Base-by-base conservation (phyloP, 768 basidiomycete genomes). In the Rubroboletus pulcherrimus region DNA sequence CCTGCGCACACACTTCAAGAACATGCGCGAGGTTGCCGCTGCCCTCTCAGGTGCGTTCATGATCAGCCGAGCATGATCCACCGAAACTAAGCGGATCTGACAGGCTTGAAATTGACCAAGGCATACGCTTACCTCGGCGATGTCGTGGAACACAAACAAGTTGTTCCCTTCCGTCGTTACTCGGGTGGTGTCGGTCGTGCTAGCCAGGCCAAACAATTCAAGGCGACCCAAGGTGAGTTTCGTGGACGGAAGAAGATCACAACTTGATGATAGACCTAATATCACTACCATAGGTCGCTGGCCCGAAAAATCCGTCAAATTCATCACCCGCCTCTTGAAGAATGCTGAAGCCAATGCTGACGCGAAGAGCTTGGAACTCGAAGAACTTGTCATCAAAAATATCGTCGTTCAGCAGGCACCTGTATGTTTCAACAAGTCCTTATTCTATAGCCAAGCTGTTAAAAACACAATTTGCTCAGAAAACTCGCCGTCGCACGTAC, bases 1-100 rank as follows among this genome's bases (percentile, higher is more conserved):
- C 83, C 85, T 97, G 71, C 91, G 95, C 67, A 98, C 97, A 46
- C 96, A 98, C 81, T 99, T 97, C 87, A 99, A 99, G 89, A 99
- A 98, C 85, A 98, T 97, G 93, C 87, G 92, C 61, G 97, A 99
- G 77, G 97, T 98, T 54, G 95, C 91, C 49, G 96, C 96, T 62
- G 93, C 91, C 63, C 80, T 98, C 61, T 83, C 87, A 62, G 95
- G 94, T 93, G 62, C 68, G 81, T 75, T 40, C n/a, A 40, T 33
- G 38, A 55, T 56, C 21, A 35, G 21, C 26, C 44, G 26, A 5
- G 0, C 31, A 14, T 37, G 9, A 33, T 44, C 47, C n/a, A 30
- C 24, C 21, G 6, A 49, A 43, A 55, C 51, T 54, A 53, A 61
- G 19, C n/a, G 11, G 7, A 26, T 46, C 35, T 11, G 49, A 45